phyloP scores from a whole-genome alignment of 805 yeast genomes.

The Ogataea trehaloabstinens region DNA sequence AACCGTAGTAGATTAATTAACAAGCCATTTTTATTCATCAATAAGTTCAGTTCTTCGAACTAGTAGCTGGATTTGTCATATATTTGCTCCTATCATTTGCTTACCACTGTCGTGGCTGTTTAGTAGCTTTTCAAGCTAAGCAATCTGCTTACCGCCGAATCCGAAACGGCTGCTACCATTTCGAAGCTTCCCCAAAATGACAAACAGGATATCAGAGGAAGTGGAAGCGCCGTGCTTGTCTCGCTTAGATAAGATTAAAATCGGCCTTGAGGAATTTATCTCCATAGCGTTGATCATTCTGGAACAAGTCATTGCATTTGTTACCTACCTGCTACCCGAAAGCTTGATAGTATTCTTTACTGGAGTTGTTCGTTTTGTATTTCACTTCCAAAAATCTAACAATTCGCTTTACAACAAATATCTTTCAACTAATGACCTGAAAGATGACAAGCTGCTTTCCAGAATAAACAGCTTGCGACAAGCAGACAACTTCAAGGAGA shows the following conservation, averaged over 20 bases:
- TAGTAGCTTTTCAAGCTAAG: no score
- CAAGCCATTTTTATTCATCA: no score
- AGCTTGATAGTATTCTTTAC: constrained; percentile 24
- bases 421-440: constrained; percentile 11
- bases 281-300: constrained; percentile 26
- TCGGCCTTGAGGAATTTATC: constrained; percentile 15
- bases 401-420: constrained; percentile 24
- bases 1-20: no score
- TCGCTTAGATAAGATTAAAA: constrained; percentile 2
- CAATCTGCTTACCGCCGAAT: no score
- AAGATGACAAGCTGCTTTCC: constrained; percentile 15
- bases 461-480: constrained; percentile 38
- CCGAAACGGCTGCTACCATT: no score
- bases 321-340: constrained; percentile 27
- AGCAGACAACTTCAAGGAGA: constrained; percentile 56
- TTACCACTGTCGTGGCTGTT: no score
- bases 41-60: no score
- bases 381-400: constrained; percentile 19
- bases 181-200: no score
- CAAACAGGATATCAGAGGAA: no score
- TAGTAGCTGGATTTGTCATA: no score
- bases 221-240: constrained; percentile 1
- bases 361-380: constrained; percentile 17
- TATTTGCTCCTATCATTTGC: no score
- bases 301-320: constrained; percentile 26